Evolutionary conservation across 345 rosid species (phyloP).

Genomic region (Sonneratia caseolaris): DNA sequence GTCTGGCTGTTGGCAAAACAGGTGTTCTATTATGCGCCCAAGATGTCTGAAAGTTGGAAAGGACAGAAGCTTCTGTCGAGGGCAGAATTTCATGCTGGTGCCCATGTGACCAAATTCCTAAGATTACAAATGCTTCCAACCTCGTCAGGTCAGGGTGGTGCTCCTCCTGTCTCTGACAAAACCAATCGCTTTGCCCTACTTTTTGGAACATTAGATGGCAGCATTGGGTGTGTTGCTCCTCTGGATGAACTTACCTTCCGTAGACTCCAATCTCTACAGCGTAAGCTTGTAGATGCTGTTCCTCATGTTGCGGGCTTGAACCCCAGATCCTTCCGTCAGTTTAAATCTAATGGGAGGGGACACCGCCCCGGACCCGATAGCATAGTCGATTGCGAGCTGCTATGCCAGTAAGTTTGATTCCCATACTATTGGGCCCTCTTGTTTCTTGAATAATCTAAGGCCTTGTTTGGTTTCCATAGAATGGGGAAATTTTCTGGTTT

Average conservation of each 20-base stretch:
- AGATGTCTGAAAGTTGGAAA: slow-evolving; percentile 96
- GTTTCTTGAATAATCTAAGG: background rate
- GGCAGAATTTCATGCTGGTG: slow-evolving; percentile 89
- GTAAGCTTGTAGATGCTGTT: slow-evolving; percentile 81
- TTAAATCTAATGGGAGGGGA: slow-evolving; percentile 67
- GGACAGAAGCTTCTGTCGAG: slow-evolving; percentile 94
- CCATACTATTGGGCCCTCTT: slow-evolving; percentile 1
- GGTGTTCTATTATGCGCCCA: slow-evolving; percentile 94
- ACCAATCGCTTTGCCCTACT: slow-evolving; percentile 81
- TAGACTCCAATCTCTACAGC: slow-evolving; percentile 84
- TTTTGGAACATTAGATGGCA: slow-evolving; percentile 89
- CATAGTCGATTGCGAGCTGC: slow-evolving; percentile 89
- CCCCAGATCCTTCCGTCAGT: slow-evolving; percentile 89
- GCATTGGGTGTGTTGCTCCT: slow-evolving; percentile 90
- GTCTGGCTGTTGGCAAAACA: slow-evolving; percentile 14
- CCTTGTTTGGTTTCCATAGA: background rate
- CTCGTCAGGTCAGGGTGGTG: slow-evolving; percentile 38
- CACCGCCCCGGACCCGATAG: slow-evolving; percentile 93
- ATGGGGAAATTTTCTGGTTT: background rate
- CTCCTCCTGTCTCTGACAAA: slow-evolving; percentile 57
- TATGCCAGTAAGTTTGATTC: slow-evolving; percentile 65
- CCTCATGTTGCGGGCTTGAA: slow-evolving; percentile 91
- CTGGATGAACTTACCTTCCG: slow-evolving; percentile 90
- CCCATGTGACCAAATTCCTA: slow-evolving; percentile 82
- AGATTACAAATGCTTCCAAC: slow-evolving; percentile 82